A percentile compares a stretch with the other conserved stretches of the same genome.
phyloP scores from a whole-genome alignment of 106 monocot species.

The Triglochin maritima region DNA sequence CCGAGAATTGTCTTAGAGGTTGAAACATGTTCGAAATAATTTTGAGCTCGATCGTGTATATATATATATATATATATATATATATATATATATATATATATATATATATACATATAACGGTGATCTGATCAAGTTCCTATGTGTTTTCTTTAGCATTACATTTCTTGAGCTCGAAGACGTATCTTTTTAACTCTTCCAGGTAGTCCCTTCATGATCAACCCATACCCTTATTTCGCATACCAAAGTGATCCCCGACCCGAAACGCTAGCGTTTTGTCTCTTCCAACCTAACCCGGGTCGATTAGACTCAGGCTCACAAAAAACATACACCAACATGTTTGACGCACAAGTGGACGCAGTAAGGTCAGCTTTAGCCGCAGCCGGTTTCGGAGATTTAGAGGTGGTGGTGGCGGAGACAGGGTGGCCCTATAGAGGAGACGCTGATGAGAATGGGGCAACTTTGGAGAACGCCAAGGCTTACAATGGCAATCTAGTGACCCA shows the following conservation, averaged over 20 bases:
- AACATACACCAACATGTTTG: not conserved
- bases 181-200: not conserved
- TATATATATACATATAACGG: too few relatives aligned
- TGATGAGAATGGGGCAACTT: not conserved
- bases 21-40: too few relatives aligned
- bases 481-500: not conserved
- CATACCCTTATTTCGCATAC: constrained; percentile 1
- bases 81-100: too few relatives aligned
- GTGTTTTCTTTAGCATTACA: too few relatives aligned
- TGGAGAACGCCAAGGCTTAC: constrained; percentile 3
- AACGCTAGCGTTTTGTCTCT: not conserved
- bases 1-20: too few relatives aligned
- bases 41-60: too few relatives aligned
- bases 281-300: constrained; percentile 1
- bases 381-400: not conserved
- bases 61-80: too few relatives aligned
- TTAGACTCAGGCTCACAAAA: not conserved
- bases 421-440: constrained; percentile 1
- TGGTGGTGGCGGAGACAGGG: constrained; percentile 3
- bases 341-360: not conserved
- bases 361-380: not conserved
- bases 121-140: too few relatives aligned
- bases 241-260: not conserved
- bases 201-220: not conserved
- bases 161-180: too few relatives aligned